phyloP scores from a whole-genome alignment of 495 filamentous ascomycete species.

The Oidiodendron maius region DNA sequence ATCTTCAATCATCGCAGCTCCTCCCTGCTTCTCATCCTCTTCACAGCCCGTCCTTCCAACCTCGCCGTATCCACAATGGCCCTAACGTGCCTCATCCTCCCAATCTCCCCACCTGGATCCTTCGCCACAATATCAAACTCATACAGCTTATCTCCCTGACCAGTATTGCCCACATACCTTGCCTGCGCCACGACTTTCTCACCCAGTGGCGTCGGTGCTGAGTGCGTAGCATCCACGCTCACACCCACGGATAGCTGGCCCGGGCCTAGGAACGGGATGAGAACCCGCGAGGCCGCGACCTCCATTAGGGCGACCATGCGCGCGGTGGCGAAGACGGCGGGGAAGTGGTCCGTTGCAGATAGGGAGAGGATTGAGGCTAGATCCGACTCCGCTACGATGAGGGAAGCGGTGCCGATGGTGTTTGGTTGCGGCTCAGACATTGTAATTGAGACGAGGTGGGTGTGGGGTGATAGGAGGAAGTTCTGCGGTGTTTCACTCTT shows the following conservation, averaged over 20 bases:
- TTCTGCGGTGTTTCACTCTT: no score
- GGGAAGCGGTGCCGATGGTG: background rate
- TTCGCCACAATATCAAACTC: background rate
- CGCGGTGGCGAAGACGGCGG: background rate
- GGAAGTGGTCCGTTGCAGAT: background rate
- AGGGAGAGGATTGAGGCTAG: background rate
- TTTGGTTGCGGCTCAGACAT: background rate
- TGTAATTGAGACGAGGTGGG: no score
- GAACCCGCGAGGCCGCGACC: background rate
- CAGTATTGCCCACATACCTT: background rate
- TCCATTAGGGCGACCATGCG: background rate
- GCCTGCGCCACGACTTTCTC: background rate
- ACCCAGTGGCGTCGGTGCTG: background rate
- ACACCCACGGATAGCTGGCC: background rate
- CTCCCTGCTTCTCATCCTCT: background rate
- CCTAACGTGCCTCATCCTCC: background rate
- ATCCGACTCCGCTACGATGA: background rate
- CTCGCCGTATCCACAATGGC: background rate
- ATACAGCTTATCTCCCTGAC: background rate
- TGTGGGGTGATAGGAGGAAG: no score
- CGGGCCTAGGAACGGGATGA: background rate
- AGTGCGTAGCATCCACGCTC: background rate
- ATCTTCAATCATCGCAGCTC: no score
- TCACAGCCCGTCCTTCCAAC: background rate
- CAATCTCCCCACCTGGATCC: background rate